Percentiles rank a stretch among this genome's conserved stretches.
Conservation (phyloP, 164 flowering plant species). For the Umbilicus rupestris region DNA sequence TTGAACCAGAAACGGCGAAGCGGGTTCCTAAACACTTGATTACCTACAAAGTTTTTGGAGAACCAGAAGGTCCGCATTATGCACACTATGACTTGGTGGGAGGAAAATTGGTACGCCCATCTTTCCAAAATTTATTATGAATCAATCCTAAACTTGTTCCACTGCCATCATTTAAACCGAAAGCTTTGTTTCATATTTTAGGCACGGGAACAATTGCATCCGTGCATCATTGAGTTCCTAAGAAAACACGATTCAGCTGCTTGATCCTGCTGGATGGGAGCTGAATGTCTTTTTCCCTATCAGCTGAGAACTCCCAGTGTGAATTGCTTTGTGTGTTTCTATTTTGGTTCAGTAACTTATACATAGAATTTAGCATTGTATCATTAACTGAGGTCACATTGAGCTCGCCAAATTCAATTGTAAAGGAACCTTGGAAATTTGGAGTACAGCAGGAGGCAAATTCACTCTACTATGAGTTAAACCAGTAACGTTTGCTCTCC, state of each 20-base stretch:
- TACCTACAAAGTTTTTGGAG: conserved; percentile 59
- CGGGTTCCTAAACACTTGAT: conserved; percentile 59
- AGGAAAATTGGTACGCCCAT: conserved; percentile 57
- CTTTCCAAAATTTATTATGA: conserved; percentile 7
- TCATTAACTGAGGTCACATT: too few relatives aligned
- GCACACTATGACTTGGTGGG: conserved; percentile 98
- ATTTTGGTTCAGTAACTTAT: too few relatives aligned
- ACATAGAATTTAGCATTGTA: too few relatives aligned
- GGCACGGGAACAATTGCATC: conserved; percentile 74
- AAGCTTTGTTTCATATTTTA: conserved; percentile 17
- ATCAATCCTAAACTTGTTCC: background rate
- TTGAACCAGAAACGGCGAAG: conserved; percentile 68
- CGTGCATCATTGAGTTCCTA: conserved; percentile 65
- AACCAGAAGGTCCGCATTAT: conserved; percentile 71
- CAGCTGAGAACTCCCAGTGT: too few relatives aligned
- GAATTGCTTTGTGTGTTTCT: too few relatives aligned
- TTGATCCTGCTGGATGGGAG: background rate
- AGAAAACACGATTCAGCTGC: conserved; percentile 27
- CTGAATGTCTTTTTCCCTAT: too few relatives aligned
- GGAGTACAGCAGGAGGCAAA: too few relatives aligned
- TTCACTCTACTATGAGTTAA: too few relatives aligned
- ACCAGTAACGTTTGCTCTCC: too few relatives aligned
- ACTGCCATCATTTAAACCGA: background rate
- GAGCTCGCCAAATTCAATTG: too few relatives aligned
- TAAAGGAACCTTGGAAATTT: too few relatives aligned